Percentiles rank a stretch among this genome's conserved stretches.
phyloP scores from a whole-genome alignment of 1,284 basidiomycete species.

The Clitocybe nebularis region DNA sequence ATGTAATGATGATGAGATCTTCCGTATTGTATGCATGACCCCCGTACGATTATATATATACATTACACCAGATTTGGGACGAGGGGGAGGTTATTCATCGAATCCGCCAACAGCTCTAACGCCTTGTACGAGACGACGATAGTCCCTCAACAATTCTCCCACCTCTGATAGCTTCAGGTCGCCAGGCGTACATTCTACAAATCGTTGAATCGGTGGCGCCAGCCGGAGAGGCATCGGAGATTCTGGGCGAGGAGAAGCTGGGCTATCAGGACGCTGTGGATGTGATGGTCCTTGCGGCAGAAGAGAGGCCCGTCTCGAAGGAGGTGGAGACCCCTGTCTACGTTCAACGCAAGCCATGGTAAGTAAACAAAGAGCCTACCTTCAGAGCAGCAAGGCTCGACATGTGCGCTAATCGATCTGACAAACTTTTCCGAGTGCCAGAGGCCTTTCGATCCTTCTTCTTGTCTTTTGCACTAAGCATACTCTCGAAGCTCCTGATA shows the following conservation, averaged over 20 bases:
- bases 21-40: no score
- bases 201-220: constrained; percentile 59
- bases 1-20: no score
- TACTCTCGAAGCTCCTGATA: constrained; percentile 79
- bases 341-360: constrained; percentile 6
- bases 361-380: constrained; percentile 20
- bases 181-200: constrained; percentile 64
- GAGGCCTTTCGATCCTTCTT: constrained; percentile 29
- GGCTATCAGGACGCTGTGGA: constrained; percentile 37
- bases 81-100: constrained; percentile 26
- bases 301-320: constrained; percentile 45
- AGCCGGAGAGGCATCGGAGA: constrained; percentile 32
- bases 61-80: no score
- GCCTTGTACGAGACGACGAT: constrained; percentile 59
- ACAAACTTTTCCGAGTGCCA: constrained; percentile 54
- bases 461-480: constrained; percentile 54
- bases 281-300: constrained; percentile 24
- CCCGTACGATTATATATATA: no score
- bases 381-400: constrained; percentile 50
- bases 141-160: constrained; percentile 69
- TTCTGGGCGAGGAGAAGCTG: constrained; percentile 41
- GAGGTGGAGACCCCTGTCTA: constrained; percentile 37
- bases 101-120: constrained; percentile 43
- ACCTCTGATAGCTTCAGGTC: constrained; percentile 77
- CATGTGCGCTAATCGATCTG: constrained; percentile 73